A percentile compares a stretch with the other conserved stretches of the same genome.
Evolutionary conservation across 257 asterid genomes (phyloP).

Genomic region (Parsonsia alboflavescens): DNA sequence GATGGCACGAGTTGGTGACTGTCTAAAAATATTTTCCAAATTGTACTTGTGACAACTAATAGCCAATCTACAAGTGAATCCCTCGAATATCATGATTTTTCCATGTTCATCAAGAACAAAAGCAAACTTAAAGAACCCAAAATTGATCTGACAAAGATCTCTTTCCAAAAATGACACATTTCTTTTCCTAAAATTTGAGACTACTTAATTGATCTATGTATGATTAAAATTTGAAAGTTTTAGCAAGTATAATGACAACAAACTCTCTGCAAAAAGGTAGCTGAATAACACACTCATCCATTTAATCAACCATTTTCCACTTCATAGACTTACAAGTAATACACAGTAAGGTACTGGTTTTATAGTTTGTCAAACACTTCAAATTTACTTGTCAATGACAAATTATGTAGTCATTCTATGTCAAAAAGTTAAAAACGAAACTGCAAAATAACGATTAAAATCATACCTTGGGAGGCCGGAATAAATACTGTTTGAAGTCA

Average conservation of each 20-base stretch:
- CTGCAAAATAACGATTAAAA: not conserved
- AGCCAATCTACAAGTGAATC: not conserved
- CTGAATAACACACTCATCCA: not conserved
- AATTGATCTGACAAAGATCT: not conserved
- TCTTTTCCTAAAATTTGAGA: not conserved
- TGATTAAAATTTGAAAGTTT: not conserved
- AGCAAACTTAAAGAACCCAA: constrained; percentile 1
- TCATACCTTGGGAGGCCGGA: not conserved
- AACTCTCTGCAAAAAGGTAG: not conserved
- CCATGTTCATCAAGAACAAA: not conserved
- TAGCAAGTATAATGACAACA: not conserved
- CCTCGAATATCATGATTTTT: not conserved
- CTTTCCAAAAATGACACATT: not conserved
- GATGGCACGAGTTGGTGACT: not conserved
- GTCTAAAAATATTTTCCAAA: not conserved
- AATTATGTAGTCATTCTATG: not conserved
- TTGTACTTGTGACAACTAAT: not conserved
- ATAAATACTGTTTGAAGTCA: not conserved
- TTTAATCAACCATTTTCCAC: not conserved
- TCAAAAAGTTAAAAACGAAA: not conserved
- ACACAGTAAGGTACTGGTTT: not conserved
- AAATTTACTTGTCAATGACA: not conserved
- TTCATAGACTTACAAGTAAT: not conserved
- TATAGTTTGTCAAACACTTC: not conserved
- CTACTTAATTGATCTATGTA: not conserved